phyloP scores from a whole-genome alignment of 192 early-diverging fungal genomes.

The Coemansia sp. region DNA sequence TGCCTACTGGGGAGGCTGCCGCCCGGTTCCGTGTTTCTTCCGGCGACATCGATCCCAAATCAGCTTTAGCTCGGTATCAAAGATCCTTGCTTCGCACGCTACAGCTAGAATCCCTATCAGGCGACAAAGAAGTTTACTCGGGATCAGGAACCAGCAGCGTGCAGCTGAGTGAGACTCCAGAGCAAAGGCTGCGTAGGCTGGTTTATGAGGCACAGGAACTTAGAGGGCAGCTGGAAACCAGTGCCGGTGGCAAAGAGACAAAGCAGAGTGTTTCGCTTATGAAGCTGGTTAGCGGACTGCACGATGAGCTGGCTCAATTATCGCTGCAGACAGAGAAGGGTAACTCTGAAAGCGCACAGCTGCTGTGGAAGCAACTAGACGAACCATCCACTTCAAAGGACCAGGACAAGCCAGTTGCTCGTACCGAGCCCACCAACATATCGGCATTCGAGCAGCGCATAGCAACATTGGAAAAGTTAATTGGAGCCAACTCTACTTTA shows the following conservation, averaged over 20 bases:
- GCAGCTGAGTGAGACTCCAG: slow-evolving; percentile 63
- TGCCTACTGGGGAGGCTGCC: slow-evolving; percentile 11
- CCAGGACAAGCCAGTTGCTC: neutral
- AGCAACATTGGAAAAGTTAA: slow-evolving; percentile 23
- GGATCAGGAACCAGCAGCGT: slow-evolving; percentile 4
- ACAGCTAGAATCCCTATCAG: slow-evolving; percentile 33
- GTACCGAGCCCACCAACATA: neutral
- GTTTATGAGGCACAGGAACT: slow-evolving; percentile 83
- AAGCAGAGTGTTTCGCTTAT: slow-evolving; percentile 33
- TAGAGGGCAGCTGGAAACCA: slow-evolving; percentile 55
- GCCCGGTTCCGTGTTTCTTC: slow-evolving; percentile 33
- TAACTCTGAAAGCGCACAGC: no score
- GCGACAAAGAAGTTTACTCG: slow-evolving; percentile 7
- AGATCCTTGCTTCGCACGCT: slow-evolving; percentile 38
- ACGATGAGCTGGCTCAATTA: slow-evolving; percentile 39
- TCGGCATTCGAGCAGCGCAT: slow-evolving; percentile 37
- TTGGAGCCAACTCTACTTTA: slow-evolving; percentile 16
- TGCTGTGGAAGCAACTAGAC: neutral
- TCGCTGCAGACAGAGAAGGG: neutral
- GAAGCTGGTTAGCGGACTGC: slow-evolving; percentile 29
- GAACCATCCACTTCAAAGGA: neutral
- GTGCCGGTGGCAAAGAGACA: neutral
- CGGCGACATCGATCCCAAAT: slow-evolving; percentile 17
- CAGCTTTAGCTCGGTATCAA: slow-evolving; percentile 36
- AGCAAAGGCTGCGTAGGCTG: slow-evolving; percentile 74